Conservation (phyloP, 345 rosid species). For the Capsella bursapastoris region DNA sequence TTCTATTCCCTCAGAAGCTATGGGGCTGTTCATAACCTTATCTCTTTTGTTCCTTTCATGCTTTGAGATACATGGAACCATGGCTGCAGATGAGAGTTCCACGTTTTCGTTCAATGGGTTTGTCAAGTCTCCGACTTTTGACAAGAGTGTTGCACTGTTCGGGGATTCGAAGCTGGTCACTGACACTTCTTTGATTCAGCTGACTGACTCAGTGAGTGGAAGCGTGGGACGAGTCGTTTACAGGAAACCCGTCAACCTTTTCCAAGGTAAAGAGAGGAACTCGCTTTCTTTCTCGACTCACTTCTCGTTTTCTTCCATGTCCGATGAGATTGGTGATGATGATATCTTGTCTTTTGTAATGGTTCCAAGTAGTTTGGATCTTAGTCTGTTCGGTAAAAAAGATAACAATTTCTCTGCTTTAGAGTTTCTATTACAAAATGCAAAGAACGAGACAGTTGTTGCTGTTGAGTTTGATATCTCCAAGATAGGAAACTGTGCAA, state of each 20-base stretch:
- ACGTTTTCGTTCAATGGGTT: conserved; percentile 60
- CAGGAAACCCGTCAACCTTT: conserved; percentile 72
- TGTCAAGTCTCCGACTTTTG: conserved; percentile 53
- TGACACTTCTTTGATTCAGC: conserved; percentile 59
- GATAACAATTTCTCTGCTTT: conserved; percentile 44
- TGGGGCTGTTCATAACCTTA: conserved; percentile 38
- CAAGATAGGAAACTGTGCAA: conserved; percentile 52
- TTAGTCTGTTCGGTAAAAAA: conserved; percentile 43
- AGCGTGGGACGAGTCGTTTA: conserved; percentile 61
- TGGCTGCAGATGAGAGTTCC: conserved; percentile 46
- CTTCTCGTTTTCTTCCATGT: conserved; percentile 67
- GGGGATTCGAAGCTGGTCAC: conserved; percentile 68
- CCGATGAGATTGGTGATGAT: conserved; percentile 45
- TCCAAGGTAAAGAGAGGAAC: conserved; percentile 59
- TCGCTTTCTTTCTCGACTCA: conserved; percentile 65
- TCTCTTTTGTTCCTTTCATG: conserved; percentile 44
- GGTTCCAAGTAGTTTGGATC: conserved; percentile 59
- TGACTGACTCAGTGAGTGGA: conserved; percentile 55
- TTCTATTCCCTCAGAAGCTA: conserved; percentile 25
- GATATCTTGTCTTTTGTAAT: conserved; percentile 67
- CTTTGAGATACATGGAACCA: conserved; percentile 37
- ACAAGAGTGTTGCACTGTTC: conserved; percentile 52
- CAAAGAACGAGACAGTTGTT: conserved; percentile 23
- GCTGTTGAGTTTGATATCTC: conserved; percentile 60
- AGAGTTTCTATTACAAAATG: conserved; percentile 25